A percentile compares a stretch with the other conserved stretches of the same genome.
phyloP scores from a whole-genome alignment of 352 stramenopile species.

The Phytophthora nicotianae region DNA sequence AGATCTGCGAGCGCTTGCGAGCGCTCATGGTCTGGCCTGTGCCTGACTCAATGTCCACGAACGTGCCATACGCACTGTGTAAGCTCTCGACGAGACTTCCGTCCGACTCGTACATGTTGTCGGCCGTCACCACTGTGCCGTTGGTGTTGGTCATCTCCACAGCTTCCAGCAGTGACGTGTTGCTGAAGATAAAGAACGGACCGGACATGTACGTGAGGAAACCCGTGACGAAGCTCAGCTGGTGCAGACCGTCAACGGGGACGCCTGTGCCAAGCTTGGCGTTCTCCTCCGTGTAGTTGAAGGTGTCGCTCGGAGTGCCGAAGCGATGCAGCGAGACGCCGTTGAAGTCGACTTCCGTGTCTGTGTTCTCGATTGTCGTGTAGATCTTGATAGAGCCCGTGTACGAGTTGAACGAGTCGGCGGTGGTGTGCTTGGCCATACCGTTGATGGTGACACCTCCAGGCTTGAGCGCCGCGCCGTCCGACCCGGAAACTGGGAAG shows the following conservation, averaged over 20 bases:
- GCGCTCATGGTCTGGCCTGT: constrained; percentile 76
- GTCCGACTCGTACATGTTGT: constrained; percentile 53
- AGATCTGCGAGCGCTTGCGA: constrained; percentile 64
- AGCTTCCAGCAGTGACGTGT: constrained; percentile 43
- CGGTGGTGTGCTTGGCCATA: constrained; percentile 43
- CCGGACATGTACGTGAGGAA: constrained; percentile 78
- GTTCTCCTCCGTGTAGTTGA: constrained; percentile 40
- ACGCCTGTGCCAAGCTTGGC: constrained; percentile 46
- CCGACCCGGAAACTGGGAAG: constrained; percentile 50
- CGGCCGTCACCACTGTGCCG: constrained; percentile 42
- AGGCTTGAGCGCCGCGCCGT: constrained; percentile 49
- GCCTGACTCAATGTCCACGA: constrained; percentile 68
- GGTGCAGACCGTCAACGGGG: constrained; percentile 70
- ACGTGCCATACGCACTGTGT: constrained; percentile 54
- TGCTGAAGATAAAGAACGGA: constrained; percentile 69
- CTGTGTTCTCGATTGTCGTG: constrained; percentile 48
- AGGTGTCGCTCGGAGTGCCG: constrained; percentile 41
- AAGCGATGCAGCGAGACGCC: constrained; percentile 63
- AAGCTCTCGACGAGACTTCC: constrained; percentile 52
- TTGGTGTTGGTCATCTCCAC: constrained; percentile 65
- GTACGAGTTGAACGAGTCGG: constrained; percentile 44
- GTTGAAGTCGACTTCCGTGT: constrained; percentile 46
- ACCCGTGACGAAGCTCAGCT: constrained; percentile 63
- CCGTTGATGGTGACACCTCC: constrained; percentile 51
- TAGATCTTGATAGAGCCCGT: constrained; percentile 45